Evolutionary conservation across 163 green algal species (phyloP), one percentile per base, ranked within the genome.

Genomic region (Prototheca cutis): DNA sequence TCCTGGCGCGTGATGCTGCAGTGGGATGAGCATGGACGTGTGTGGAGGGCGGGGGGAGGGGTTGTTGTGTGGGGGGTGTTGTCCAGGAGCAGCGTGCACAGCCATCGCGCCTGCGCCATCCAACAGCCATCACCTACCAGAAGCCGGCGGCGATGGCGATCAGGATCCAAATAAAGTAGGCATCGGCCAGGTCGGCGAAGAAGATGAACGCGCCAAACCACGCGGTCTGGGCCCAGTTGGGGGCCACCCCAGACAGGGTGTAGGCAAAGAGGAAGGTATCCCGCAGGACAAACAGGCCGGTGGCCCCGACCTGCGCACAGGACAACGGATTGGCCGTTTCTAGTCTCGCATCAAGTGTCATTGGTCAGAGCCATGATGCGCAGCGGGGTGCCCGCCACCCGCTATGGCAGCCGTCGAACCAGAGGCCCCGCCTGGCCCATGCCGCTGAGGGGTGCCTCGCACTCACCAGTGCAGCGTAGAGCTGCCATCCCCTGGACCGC

Each of bases 1-100:
- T 58, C 60, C 27, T 66, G 52, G 17, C 77, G 53, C 2, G 71
- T 82, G 60, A 84, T 80, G 62, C 76, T 81, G 64, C 67, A 68
- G 25, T 18, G 25, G 25, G 2, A 28, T 17, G 25, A 0, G 21
- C n/a, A 58, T 21, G n/a, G 3, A 28, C 28, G 23, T 4, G n/a
- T 27, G 39, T 24, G 27, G 15, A 3, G n/a, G 30, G 17, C 17
- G 32, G 31, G 30, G 33, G n/a, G 29, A 48, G 19, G 19, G 6
- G n/a, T n/a, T n/a, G n/a, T n/a, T n/a, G n/a, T n/a, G n/a, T n/a
- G n/a, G n/a, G n/a, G n/a, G n/a, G n/a, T n/a, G n/a, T n/a, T n/a
- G n/a, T n/a, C n/a, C n/a, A n/a, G n/a, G n/a, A n/a, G n/a, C n/a
- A n/a, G n/a, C n/a, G 49, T 30, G 13, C 21, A 10, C 23, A 32